Conservation (phyloP, 2,329 filamentous ascomycete species). For the Penicillium thymicola region DNA sequence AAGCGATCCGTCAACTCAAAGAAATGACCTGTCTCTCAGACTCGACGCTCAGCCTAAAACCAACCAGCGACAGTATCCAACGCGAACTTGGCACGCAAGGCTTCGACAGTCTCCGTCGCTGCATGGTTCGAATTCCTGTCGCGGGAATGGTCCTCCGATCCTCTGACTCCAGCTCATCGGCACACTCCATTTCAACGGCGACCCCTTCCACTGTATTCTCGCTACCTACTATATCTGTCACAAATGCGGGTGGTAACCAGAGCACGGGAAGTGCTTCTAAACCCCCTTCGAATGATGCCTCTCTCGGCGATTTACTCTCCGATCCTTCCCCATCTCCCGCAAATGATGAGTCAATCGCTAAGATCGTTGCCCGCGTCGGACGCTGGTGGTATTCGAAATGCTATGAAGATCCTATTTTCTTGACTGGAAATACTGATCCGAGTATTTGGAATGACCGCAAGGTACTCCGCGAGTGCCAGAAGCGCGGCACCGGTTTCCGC, state of each 20-base stretch:
- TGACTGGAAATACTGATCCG: conserved; percentile 46
- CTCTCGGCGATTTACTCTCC: conserved; percentile 68
- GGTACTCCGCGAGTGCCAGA: conserved; percentile 79
- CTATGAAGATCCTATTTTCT: conserved; percentile 69
- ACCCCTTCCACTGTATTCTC: conserved; percentile 27
- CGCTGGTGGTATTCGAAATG: conserved; percentile 96
- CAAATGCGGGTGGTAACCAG: conserved; percentile 16
- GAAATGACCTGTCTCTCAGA: conserved; percentile 45
- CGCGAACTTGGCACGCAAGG: conserved; percentile 44
- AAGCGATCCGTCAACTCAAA: conserved; percentile 46
- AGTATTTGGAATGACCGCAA: conserved; percentile 77
- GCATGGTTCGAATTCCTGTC: conserved; percentile 49
- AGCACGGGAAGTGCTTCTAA: conserved; percentile 18
- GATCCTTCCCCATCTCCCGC: conserved; percentile 65
- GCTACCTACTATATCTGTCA: conserved; percentile 23
- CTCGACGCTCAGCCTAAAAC: conserved; percentile 45
- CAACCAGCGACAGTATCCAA: conserved; percentile 49
- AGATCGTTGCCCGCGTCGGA: conserved; percentile 86
- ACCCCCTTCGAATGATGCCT: conserved; percentile 38
- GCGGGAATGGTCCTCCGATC: conserved; percentile 45
- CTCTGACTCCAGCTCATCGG: conserved; percentile 40
- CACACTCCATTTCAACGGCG: conserved; percentile 31
- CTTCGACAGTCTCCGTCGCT: conserved; percentile 49
- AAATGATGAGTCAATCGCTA: conserved; percentile 81
- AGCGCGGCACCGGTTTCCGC: conserved; percentile 81